Evolutionary conservation across 805 yeast species (phyloP).

Genomic region (Saccharomycopsis amapae): DNA sequence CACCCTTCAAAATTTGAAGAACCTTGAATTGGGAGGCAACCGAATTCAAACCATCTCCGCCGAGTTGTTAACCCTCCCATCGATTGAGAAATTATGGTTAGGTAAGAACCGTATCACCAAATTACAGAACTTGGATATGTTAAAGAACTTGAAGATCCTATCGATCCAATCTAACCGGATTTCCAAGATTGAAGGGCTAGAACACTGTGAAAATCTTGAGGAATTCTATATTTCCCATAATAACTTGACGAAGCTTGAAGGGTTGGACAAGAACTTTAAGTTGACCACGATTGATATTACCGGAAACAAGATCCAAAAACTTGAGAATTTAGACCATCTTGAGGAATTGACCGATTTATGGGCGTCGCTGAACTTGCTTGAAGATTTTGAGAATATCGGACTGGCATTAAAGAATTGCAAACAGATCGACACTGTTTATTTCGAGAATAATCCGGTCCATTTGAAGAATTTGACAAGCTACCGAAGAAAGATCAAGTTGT

Average conservation of each 20-base stretch:
- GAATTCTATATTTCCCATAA: conserved; percentile 88
- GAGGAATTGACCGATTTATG: conserved; percentile 80
- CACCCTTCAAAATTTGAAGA: conserved; percentile 47
- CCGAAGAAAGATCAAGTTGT: conserved; percentile 71
- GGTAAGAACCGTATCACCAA: conserved; percentile 76
- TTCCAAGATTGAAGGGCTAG: conserved; percentile 74
- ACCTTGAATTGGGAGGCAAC: conserved; percentile 90
- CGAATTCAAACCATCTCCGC: conserved; percentile 50
- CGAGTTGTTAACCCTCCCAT: conserved; percentile 46
- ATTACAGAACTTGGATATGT: conserved; percentile 52
- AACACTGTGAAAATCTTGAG: conserved; percentile 60
- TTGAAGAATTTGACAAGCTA: conserved; percentile 65
- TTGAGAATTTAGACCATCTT: conserved; percentile 63
- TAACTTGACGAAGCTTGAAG: conserved; percentile 66
- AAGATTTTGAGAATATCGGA: conserved; percentile 61
- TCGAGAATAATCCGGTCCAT: conserved; percentile 82
- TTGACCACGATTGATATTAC: conserved; percentile 76
- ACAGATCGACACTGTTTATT: conserved; percentile 77
- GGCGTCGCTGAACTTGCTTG: conserved; percentile 76
- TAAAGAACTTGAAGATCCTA: conserved; percentile 60
- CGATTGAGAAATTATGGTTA: conserved; percentile 76
- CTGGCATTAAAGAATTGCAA: conserved; percentile 55
- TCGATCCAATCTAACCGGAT: conserved; percentile 86
- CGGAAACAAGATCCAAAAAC: conserved; percentile 53
- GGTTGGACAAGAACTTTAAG: conserved; percentile 61